phyloP scores from a whole-genome alignment of 2,329 filamentous ascomycete species.

The Fusarium albosuccineum region DNA sequence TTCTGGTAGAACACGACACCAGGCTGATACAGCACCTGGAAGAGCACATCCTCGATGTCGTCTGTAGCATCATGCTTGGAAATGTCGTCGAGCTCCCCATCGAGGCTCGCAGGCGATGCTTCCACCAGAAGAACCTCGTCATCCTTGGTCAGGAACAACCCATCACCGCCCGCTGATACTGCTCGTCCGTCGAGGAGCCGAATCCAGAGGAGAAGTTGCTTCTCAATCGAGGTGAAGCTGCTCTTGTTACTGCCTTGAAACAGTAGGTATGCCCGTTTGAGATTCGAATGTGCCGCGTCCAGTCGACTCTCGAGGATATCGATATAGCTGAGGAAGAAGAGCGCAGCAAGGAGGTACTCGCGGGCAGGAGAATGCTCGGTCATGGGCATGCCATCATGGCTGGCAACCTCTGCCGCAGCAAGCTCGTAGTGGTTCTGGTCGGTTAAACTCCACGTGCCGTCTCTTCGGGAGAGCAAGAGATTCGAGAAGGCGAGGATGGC shows the following conservation, averaged over 20 bases:
- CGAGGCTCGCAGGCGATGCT: constrained; percentile 56
- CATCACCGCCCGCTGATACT: constrained; percentile 68
- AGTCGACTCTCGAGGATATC: constrained; percentile 61
- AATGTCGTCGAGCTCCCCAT: constrained; percentile 47
- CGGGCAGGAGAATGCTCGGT: constrained; percentile 48
- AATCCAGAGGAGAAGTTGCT: constrained; percentile 66
- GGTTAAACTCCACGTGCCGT: constrained; percentile 49
- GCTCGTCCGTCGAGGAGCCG: constrained; percentile 67
- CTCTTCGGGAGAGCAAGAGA: constrained; percentile 55
- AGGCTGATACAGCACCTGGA: constrained; percentile 67
- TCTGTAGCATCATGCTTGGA: constrained; percentile 43
- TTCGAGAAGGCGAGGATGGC: constrained; percentile 66
- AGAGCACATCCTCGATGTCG: constrained; percentile 64
- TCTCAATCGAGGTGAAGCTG: constrained; percentile 56
- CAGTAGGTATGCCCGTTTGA: constrained; percentile 62
- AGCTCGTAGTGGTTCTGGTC: constrained; percentile 55
- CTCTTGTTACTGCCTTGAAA: constrained; percentile 58
- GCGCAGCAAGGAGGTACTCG: constrained; percentile 61
- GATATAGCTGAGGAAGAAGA: constrained; percentile 68
- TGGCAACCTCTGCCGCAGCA: constrained; percentile 51
- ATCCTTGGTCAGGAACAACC: constrained; percentile 63
- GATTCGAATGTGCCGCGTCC: constrained; percentile 61
- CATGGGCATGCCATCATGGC: constrained; percentile 40
- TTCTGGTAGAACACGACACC: constrained; percentile 70
- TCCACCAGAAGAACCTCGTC: constrained; percentile 61